Base-by-base conservation (phyloP, 225 moss, liverwort and hornwort species). In the Rhytidiadelphus loreus region DNA sequence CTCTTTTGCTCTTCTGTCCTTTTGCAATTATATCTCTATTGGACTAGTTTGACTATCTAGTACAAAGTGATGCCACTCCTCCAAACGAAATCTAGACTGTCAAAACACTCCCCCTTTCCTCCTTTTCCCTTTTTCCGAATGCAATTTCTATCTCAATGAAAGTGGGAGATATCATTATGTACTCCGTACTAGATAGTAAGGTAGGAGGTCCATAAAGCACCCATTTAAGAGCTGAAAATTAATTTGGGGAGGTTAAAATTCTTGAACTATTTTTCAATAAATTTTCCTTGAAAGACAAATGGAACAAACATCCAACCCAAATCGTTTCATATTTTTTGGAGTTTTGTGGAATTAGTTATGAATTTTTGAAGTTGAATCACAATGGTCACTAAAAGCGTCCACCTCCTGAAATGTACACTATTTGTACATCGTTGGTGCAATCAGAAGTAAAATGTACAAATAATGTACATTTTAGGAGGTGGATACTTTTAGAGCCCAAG, bases 401-500 rank as follows among this genome's bases (percentile, higher is more conserved):
- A 48, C 46, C 2, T 74, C 12, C 0, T 48, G 7, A 50, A 50
- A 75, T 32, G 48, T 32, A 48, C 4, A 48, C 4, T 2, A 2
- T 32, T 74, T 48, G 48, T 12, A 50, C 12, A 75, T 10, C 50
- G 7, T 33, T 75, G 33, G 12, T 21, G 12, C 33, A 52, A 52
- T 22, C 13, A 32, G 0, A 75, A 50, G 29, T 8, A 8, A 75
- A 50, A 74, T 48, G 68, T 23, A 21, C 13, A 23, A n/a, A 7
- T 0, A 37, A 0, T 39, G 13, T 69, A 39, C 23, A 69, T 69
- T 69, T 25, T 14, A 69, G 1, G 69, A 69, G 4, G 41, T 69
- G 24, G 1, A 41, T 0, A 0, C 24, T 13, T 70, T 14, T 41
- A 41, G 15, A 70, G 25, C 13, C 11, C 1, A 0, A n/a, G 1